Percentiles rank a stretch among this genome's conserved stretches.
phyloP scores from a whole-genome alignment of 2,329 filamentous ascomycete species.

The Aphanocladium album region DNA sequence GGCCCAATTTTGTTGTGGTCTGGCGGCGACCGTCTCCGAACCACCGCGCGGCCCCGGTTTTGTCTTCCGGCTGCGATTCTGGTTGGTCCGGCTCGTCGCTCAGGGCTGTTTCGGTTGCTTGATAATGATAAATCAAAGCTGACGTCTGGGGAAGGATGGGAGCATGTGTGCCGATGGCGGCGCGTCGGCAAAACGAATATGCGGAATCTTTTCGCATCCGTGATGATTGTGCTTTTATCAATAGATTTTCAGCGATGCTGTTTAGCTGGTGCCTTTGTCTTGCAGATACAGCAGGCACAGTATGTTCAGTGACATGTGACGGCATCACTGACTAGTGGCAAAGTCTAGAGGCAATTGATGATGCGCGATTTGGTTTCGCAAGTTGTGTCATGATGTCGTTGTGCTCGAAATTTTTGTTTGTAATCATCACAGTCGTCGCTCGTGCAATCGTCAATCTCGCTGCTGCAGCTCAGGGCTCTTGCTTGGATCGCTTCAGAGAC shows the following conservation, averaged over 20 bases:
- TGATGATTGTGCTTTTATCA: too few relatives aligned
- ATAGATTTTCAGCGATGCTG: not conserved
- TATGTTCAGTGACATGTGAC: not conserved
- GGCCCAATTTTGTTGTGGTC: not conserved
- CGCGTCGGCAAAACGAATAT: too few relatives aligned
- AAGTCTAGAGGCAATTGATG: not conserved
- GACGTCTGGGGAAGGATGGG: not conserved
- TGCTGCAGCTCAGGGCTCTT: conserved; percentile 1
- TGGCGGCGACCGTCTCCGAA: conserved; percentile 4
- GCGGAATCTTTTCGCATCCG: too few relatives aligned
- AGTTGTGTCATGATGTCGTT: not conserved
- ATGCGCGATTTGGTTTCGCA: not conserved
- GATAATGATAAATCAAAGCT: not conserved
- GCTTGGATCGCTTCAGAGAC: not conserved
- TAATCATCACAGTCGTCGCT: not conserved
- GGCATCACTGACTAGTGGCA: not conserved
- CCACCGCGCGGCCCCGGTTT: conserved; percentile 4
- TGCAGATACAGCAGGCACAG: too few relatives aligned
- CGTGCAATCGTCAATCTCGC: not conserved
- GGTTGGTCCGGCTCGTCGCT: conserved; percentile 11
- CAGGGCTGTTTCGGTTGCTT: not conserved
- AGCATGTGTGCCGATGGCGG: not conserved
- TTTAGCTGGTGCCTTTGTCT: too few relatives aligned
- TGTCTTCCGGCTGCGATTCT: not conserved
- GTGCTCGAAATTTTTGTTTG: not conserved